These are phyloP conservation scores for Centella asiatica DNA, from an alignment of 129 eudicot species.

Conservation along the genomic window DNA sequence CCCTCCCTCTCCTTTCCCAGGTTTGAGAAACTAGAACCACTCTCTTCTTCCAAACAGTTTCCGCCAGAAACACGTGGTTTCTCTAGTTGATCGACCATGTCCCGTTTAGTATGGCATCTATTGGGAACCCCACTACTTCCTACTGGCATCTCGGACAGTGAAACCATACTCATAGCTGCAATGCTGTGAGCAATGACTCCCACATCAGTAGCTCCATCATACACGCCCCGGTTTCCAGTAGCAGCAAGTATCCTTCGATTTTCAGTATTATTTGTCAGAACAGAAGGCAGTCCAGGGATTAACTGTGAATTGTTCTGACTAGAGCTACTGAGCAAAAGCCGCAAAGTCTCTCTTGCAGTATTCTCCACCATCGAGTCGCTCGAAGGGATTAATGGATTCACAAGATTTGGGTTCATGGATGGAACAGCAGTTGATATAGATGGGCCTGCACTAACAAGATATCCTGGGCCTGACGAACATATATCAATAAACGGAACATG, in stretches of 20 bases:
- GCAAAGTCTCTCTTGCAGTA: constrained; percentile 72
- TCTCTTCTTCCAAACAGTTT: constrained; percentile 18
- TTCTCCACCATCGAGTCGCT: constrained; percentile 50
- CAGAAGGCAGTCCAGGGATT: constrained; percentile 46
- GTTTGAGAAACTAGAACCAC: constrained; percentile 8
- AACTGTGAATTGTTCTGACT: constrained; percentile 38
- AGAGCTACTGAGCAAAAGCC: constrained; percentile 53
- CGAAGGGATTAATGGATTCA: constrained; percentile 45
- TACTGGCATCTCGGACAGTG: constrained; percentile 27
- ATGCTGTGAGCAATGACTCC: constrained; percentile 38
- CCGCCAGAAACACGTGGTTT: constrained; percentile 31
- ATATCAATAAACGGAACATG: constrained; percentile 80
- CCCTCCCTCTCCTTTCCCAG: too few species aligned
- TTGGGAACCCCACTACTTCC: constrained; percentile 18
- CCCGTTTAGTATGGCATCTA: constrained; percentile 26
- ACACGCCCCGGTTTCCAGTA: constrained; percentile 58
- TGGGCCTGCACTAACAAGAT: constrained; percentile 72
- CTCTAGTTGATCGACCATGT: constrained; percentile 30
- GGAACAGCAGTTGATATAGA: constrained; percentile 47
- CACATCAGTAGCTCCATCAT: constrained; percentile 46
- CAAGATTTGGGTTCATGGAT: constrained; percentile 34
- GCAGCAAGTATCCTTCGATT: constrained; percentile 26
- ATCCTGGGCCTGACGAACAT: constrained; percentile 79
- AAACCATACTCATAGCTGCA: constrained; percentile 46
- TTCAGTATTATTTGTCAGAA: constrained; percentile 27